These are phyloP conservation scores for Fusarium begoniae DNA, from an alignment of 2,329 filamentous ascomycete genomes.

Conservation along the genomic window DNA sequence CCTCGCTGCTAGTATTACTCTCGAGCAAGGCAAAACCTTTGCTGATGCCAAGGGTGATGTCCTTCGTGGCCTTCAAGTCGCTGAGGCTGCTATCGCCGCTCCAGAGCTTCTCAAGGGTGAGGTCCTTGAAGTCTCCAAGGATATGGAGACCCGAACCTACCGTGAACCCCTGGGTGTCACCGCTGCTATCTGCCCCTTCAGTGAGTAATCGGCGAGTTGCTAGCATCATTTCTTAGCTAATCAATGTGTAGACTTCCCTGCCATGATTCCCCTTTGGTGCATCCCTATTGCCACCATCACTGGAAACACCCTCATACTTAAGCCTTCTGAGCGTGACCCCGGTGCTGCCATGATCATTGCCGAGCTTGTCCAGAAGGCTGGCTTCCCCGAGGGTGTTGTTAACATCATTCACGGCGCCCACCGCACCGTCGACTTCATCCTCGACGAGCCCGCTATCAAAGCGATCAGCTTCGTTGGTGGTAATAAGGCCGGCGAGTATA, in stretches of 20 bases:
- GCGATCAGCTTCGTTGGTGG: conserved; percentile 86
- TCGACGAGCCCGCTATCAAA: conserved; percentile 86
- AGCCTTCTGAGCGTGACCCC: conserved; percentile 87
- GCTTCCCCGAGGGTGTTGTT: conserved; percentile 82
- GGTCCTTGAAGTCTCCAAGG: conserved; percentile 84
- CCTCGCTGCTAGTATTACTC: conserved; percentile 82
- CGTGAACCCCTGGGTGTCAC: conserved; percentile 83
- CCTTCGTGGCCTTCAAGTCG: conserved; percentile 82
- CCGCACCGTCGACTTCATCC: conserved; percentile 84
- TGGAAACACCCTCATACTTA: conserved; percentile 85
- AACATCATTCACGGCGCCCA: conserved; percentile 86
- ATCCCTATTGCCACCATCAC: conserved; percentile 86
- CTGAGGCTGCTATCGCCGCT: conserved; percentile 82
- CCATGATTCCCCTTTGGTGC: conserved; percentile 93
- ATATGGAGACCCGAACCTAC: conserved; percentile 89
- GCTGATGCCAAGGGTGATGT: conserved; percentile 85
- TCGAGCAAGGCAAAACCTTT: conserved; percentile 91
- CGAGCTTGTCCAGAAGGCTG: conserved; percentile 81
- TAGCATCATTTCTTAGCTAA: conserved; percentile 9
- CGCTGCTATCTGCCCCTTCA: conserved; percentile 88
- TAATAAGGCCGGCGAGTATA: conserved; percentile 91
- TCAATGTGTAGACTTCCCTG: conserved; percentile 76
- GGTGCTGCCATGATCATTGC: conserved; percentile 87
- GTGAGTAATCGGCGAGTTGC: conserved; percentile 56
- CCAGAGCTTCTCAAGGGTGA: conserved; percentile 85